A percentile compares a stretch with the other conserved stretches of the same genome.
Conservation (phyloP, 2,329 filamentous ascomycete species). For the Dendryphion nanum region DNA sequence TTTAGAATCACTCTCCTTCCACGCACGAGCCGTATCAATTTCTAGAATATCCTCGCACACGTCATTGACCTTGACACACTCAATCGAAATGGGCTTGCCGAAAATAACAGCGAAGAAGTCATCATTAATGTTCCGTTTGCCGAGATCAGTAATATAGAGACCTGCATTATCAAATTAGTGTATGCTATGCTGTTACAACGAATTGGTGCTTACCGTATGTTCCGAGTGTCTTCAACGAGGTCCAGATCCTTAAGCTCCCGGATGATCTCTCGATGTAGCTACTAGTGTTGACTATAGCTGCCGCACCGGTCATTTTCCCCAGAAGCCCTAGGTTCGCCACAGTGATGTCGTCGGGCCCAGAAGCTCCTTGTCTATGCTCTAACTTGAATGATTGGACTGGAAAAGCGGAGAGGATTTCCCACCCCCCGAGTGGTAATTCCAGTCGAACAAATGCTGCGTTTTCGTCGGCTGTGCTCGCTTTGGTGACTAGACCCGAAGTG, state of each 20-base stretch:
- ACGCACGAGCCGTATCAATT: constrained; percentile 74
- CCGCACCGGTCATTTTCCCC: constrained; percentile 86
- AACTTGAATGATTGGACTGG: constrained; percentile 59
- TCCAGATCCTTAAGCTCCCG: constrained; percentile 63
- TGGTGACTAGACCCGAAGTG: constrained; percentile 61
- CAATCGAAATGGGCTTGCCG: constrained; percentile 64
- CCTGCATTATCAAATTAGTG: constrained; percentile 46
- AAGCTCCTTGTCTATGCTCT: constrained; percentile 39
- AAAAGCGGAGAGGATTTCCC: constrained; percentile 79
- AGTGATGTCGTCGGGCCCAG: constrained; percentile 40
- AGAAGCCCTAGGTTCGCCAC: constrained; percentile 75
- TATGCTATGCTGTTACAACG: background rate
- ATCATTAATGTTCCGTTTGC: constrained; percentile 57
- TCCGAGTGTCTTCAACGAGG: constrained; percentile 77
- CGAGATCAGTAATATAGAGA: constrained; percentile 72
- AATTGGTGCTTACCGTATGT: constrained; percentile 55
- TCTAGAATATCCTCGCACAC: constrained; percentile 63
- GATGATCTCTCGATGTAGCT: constrained; percentile 56
- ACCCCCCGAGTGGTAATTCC: constrained; percentile 64
- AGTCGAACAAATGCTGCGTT: constrained; percentile 58
- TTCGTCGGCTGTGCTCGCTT: constrained; percentile 47
- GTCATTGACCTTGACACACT: constrained; percentile 61
- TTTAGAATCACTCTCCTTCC: constrained; percentile 69
- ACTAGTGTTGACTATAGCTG: constrained; percentile 67
- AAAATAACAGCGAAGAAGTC: constrained; percentile 75